Base-by-base conservation (phyloP, 2,329 filamentous ascomycete species). In the Aspergillus brunneoviolaceus region DNA sequence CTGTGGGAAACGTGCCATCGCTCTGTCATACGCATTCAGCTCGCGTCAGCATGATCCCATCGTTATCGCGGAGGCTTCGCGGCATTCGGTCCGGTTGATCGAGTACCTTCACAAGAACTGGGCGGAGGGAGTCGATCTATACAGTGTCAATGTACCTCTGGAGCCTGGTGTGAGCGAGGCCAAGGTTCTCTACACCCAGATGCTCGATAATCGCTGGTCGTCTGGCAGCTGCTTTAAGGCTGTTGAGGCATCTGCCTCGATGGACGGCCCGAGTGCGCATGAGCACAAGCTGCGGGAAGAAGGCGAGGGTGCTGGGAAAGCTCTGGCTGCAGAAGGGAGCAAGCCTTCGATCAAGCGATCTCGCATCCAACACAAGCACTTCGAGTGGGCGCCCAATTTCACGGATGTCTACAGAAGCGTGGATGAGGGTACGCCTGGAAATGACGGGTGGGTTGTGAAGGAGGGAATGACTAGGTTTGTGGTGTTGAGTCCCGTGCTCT, bases 311-410 rank as follows among this genome's bases (percentile, higher is more conserved):
- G 55, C 74, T 52, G 69, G 69, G 51, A 60, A 65, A 61, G 69
- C 66, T 12, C 65, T 65, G 25, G 69, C 68, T 58, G 54, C 65
- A 55, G 63, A 71, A 48, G 55, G 68, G 55, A 60, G 35, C 63
- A 51, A 27, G 61, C 54, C 21, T 63, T 63, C 59, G 66, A 71
- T 50, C 72, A 72, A 65, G 65, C 68, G 73, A 67, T 45, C 77
- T 47, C 79, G 83, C 31, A 88, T 92, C 73, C 84, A 81, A 58
- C 91, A 96, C 76, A 91, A 90, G 74, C 90, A 96, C 76, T 98
- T 97, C 82, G 96, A 94, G 77, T 98, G 95, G 95, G 87, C 90
- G 51, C 95, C 94, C 2, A 86, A 86, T 64, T 95, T 98, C 76
- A 83, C 85, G 35, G 93, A 96, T 75, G 92, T 98, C 2, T 92